phyloP scores from a whole-genome alignment of 495 filamentous ascomycete genomes.

The Penicillium pancosmium region DNA sequence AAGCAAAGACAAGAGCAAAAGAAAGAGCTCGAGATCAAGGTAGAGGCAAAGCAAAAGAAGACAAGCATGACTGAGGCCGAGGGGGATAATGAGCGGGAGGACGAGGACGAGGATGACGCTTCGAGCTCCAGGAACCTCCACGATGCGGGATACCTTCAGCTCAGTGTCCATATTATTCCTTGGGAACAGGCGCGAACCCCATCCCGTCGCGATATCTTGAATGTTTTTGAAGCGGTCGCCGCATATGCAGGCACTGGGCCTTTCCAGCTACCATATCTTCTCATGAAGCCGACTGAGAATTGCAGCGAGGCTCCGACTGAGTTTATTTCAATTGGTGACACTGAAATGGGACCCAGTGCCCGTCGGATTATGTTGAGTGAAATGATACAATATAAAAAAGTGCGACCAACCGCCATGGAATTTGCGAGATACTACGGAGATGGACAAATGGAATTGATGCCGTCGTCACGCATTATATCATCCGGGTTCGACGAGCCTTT shows the following conservation, averaged over 20 bases:
- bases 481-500: conserved; percentile 16
- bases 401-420: background rate
- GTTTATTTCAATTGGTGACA: background rate
- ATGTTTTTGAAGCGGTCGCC: background rate
- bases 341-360: background rate
- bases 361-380: background rate
- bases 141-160: background rate
- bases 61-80: no score
- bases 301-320: background rate
- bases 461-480: background rate
- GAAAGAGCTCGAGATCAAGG: background rate
- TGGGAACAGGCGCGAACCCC: conserved; percentile 4
- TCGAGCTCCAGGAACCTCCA: background rate
- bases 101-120: background rate
- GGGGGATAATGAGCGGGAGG: no score
- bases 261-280: background rate
- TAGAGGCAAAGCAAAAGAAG: background rate
- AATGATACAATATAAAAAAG: background rate
- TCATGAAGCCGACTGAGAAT: background rate
- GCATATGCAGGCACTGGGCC: background rate
- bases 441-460: conserved; percentile 4
- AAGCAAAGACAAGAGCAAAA: background rate
- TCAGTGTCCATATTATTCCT: conserved; percentile 5
- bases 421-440: background rate
- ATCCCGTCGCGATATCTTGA: conserved; percentile 11